Conservation (phyloP, 768 basidiomycete species). For the Pleurotus giganteus region DNA sequence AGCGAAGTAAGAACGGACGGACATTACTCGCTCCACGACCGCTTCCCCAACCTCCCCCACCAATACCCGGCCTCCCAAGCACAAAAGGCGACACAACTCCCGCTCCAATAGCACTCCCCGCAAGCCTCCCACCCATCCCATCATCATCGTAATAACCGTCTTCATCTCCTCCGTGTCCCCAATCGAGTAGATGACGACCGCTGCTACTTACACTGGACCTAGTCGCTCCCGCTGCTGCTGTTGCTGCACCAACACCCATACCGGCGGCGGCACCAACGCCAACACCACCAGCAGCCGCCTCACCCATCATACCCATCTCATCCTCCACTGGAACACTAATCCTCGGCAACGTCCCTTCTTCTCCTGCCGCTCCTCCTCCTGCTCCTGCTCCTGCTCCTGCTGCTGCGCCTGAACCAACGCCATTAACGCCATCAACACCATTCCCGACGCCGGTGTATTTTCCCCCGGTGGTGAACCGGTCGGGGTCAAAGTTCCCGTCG, state of each 20-base stretch:
- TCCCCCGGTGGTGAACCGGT: slow-evolving; percentile 15
- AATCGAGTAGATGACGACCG: slow-evolving; percentile 6
- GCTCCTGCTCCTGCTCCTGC: not conserved
- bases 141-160: slow-evolving; percentile 22
- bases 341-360: not conserved
- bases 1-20: not conserved
- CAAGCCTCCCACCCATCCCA: slow-evolving; percentile 33
- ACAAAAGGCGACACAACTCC: slow-evolving; percentile 34
- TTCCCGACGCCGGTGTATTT: slow-evolving; percentile 14
- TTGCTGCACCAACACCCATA: not conserved
- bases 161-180: slow-evolving; percentile 15
- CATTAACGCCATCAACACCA: slow-evolving; percentile 1
- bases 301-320: not conserved
- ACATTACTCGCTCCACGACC: not conserved
- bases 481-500: slow-evolving; percentile 42
- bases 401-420: not conserved
- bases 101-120: slow-evolving; percentile 25
- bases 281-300: slow-evolving; percentile 5
- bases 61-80: not conserved
- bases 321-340: not conserved
- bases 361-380: not conserved
- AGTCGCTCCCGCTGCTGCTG: not conserved
- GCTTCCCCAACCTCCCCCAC: not conserved
- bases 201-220: no score
- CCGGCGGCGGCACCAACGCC: not conserved